These are phyloP conservation scores for Trichoderma oligosporum DNA, from an alignment of 2,329 filamentous ascomycete species.

Conservation along the genomic window DNA sequence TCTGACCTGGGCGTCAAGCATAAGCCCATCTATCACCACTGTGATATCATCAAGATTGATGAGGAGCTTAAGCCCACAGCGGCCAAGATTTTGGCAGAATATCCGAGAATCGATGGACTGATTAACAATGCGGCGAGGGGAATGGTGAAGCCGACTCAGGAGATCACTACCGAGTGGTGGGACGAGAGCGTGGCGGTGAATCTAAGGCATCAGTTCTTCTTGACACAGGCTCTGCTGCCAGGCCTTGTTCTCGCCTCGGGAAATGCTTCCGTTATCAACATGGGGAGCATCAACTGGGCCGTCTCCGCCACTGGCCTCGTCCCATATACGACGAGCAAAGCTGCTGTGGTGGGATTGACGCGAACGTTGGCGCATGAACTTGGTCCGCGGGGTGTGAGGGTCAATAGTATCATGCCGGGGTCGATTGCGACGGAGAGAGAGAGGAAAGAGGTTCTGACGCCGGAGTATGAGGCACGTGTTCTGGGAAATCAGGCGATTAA, in stretches of 20 bases:
- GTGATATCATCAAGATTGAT: constrained; percentile 40
- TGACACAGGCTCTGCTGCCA: constrained; percentile 66
- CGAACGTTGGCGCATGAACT: constrained; percentile 53
- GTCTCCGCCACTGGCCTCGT: constrained; percentile 42
- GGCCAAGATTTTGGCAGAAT: constrained; percentile 29
- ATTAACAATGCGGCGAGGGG: constrained; percentile 73
- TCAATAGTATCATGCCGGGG: constrained; percentile 50
- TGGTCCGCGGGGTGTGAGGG: constrained; percentile 43
- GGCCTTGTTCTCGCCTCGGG: constrained; percentile 43
- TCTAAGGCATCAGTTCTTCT: constrained; percentile 52
- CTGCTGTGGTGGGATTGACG: constrained; percentile 53
- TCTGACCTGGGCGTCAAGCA: constrained; percentile 20
- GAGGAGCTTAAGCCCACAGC: constrained; percentile 33
- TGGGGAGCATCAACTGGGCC: constrained; percentile 49
- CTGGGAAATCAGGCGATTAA: constrained; percentile 42
- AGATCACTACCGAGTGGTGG: constrained; percentile 41
- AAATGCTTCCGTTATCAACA: constrained; percentile 37
- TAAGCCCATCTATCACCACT: constrained; percentile 38
- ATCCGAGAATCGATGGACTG: constrained; percentile 62
- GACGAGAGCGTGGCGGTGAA: constrained; percentile 43
- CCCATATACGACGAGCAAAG: constrained; percentile 51
- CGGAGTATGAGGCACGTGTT: constrained; percentile 38
- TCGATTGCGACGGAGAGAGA: constrained; percentile 45
- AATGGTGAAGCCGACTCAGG: constrained; percentile 26
- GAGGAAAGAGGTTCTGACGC: constrained; percentile 41